Conservation (phyloP, 2,329 filamentous ascomycete species). For the Scolecobasidium constrictum region DNA sequence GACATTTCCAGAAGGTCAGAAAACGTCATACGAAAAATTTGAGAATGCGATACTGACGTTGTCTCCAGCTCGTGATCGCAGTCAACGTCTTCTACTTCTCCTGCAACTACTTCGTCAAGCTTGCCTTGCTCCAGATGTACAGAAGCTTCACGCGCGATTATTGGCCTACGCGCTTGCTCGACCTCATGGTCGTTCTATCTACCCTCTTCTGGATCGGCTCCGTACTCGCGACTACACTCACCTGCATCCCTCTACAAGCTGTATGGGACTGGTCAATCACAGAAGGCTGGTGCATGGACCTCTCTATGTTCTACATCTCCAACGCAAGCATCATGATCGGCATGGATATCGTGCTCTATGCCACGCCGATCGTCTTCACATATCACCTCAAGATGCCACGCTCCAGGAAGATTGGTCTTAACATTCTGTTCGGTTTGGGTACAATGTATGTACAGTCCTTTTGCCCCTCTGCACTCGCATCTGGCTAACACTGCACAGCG, state of each 20-base stretch:
- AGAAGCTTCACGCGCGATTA: slow-evolving; percentile 22
- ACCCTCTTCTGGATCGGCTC: slow-evolving; percentile 23
- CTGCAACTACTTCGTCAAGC: slow-evolving; percentile 29
- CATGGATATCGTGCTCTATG: slow-evolving; percentile 26
- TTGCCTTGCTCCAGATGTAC: slow-evolving; percentile 29
- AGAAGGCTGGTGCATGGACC: slow-evolving; percentile 23
- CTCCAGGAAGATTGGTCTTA: slow-evolving; percentile 23
- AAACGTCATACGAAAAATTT: too few species aligned
- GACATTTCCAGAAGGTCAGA: slow-evolving; percentile 5
- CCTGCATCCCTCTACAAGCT: slow-evolving; percentile 25
- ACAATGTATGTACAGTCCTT: slow-evolving; percentile 17
- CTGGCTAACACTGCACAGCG: slow-evolving; percentile 12
- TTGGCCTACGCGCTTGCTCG: slow-evolving; percentile 18
- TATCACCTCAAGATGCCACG: slow-evolving; percentile 22
- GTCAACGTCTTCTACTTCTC: slow-evolving; percentile 27
- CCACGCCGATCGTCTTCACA: slow-evolving; percentile 27
- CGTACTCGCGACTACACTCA: slow-evolving; percentile 24
- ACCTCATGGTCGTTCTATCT: slow-evolving; percentile 22
- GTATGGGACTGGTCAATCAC: slow-evolving; percentile 18
- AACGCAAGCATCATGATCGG: slow-evolving; percentile 25
- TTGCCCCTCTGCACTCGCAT: neutral
- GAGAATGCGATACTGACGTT: too few species aligned
- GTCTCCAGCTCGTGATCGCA: slow-evolving; percentile 15
- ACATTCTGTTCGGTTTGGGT: slow-evolving; percentile 22
- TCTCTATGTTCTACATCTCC: slow-evolving; percentile 22